phyloP scores from a whole-genome alignment of 208 protist genomes.

The Naegleria fowleri region DNA sequence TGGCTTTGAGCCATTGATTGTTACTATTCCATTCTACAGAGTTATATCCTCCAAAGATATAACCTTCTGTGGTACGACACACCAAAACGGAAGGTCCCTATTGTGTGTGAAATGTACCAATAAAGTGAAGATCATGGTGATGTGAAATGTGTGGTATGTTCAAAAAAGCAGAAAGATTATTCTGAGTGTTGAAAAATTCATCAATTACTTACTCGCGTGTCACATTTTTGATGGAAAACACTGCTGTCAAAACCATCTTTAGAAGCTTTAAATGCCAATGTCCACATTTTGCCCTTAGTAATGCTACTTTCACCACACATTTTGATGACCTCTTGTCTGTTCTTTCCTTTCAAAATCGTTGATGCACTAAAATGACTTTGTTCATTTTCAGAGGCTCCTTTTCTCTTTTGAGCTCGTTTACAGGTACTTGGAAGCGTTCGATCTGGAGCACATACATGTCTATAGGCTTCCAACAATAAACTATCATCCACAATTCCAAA shows the following conservation, averaged over 20 bases:
- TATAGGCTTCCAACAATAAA: conserved; percentile 5
- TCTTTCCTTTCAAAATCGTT: not conserved
- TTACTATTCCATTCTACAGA: not conserved
- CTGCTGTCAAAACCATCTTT: not conserved
- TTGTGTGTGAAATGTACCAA: too few species aligned
- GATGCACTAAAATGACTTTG: not conserved
- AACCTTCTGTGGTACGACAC: conserved; percentile 19
- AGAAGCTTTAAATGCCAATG: not conserved
- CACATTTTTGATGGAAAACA: conserved; percentile 5
- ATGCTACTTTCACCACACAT: not conserved
- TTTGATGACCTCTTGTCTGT: not conserved
- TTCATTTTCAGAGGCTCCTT: not conserved
- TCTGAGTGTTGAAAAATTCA: too few species aligned
- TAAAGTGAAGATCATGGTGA: not conserved
- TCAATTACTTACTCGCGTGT: not conserved
- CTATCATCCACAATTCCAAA: not conserved
- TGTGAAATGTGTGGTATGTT: too few species aligned
- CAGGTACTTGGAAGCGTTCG: not conserved
- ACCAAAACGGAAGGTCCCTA: conserved; percentile 6
- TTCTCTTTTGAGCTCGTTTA: not conserved
- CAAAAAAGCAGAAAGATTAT: too few species aligned
- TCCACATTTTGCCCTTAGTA: not conserved
- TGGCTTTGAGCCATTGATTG: not conserved
- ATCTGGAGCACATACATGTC: not conserved
- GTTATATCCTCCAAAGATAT: conserved; percentile 31